phyloP scores from a whole-genome alignment of 78 protist genomes.

The Protostelium mycophagum region DNA sequence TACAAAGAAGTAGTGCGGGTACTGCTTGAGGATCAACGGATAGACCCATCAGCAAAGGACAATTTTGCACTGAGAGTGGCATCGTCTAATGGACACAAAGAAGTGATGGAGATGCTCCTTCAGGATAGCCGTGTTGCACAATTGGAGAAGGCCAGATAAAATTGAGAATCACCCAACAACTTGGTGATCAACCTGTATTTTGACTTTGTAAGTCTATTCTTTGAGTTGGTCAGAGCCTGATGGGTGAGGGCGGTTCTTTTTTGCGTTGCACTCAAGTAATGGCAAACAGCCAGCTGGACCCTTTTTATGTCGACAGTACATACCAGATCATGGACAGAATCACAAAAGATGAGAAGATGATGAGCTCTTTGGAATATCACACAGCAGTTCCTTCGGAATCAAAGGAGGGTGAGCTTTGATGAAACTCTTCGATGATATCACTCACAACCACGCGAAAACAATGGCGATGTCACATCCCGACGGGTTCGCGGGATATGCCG shows the following conservation, averaged over 20 bases:
- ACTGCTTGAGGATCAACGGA: too few relatives aligned
- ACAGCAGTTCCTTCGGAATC: too few relatives aligned
- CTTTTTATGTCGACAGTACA: background rate
- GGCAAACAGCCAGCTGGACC: background rate
- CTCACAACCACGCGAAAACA: too few relatives aligned
- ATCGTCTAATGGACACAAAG: background rate
- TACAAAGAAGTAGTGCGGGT: too few relatives aligned
- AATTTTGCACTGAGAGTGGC: background rate
- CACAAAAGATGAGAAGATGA: background rate
- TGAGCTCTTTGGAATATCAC: background rate
- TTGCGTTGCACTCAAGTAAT: background rate
- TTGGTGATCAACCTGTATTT: too few relatives aligned
- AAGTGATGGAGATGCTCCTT: background rate
- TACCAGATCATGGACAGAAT: background rate
- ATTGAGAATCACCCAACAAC: too few relatives aligned
- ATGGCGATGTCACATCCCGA: too few relatives aligned
- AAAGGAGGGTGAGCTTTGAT: too few relatives aligned
- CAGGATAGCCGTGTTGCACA: background rate
- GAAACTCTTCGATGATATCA: too few relatives aligned
- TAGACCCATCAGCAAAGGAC: background rate
- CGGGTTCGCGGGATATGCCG: too few relatives aligned
- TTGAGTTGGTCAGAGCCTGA: background rate
- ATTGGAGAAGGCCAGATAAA: too few relatives aligned
- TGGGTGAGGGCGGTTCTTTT: background rate
- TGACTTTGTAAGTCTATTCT: too few relatives aligned